phyloP scores from a whole-genome alignment of 106 monocot species.

The Dendrobium huoshanense region DNA sequence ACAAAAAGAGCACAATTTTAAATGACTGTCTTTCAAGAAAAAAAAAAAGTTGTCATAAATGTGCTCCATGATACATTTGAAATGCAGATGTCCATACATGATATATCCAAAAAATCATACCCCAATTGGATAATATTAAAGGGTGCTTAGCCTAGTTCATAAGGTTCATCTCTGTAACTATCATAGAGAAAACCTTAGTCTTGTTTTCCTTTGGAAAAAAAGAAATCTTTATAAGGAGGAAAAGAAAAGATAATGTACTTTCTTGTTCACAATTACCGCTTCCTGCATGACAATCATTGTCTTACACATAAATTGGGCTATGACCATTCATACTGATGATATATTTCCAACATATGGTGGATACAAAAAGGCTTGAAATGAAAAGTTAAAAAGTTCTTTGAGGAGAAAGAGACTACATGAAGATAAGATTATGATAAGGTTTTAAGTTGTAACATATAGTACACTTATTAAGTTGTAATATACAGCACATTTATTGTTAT shows the following conservation, averaged over 20 bases:
- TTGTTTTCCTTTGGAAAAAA: background rate
- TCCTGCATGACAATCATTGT: background rate
- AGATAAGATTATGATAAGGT: background rate
- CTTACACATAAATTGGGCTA: background rate
- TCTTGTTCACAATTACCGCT: background rate
- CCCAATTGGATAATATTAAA: background rate
- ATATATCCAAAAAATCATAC: background rate
- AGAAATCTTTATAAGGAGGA: background rate
- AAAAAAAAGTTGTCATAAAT: background rate
- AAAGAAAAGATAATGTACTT: background rate
- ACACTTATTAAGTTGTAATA: background rate
- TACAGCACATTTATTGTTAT: background rate
- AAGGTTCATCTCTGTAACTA: background rate
- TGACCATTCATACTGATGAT: background rate
- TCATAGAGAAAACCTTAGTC: background rate
- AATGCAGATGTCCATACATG: background rate
- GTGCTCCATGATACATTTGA: background rate
- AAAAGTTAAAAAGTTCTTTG: background rate
- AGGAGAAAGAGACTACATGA: background rate
- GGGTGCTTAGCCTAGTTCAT: background rate
- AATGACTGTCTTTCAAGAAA: background rate
- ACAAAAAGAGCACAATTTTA: conserved; percentile 8
- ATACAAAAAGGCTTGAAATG: background rate
- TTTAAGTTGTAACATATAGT: background rate
- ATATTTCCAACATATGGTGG: background rate